These are phyloP conservation scores for Gossypium ekmanianum DNA, from an alignment of 345 rosid genomes.

Conservation along the genomic window DNA sequence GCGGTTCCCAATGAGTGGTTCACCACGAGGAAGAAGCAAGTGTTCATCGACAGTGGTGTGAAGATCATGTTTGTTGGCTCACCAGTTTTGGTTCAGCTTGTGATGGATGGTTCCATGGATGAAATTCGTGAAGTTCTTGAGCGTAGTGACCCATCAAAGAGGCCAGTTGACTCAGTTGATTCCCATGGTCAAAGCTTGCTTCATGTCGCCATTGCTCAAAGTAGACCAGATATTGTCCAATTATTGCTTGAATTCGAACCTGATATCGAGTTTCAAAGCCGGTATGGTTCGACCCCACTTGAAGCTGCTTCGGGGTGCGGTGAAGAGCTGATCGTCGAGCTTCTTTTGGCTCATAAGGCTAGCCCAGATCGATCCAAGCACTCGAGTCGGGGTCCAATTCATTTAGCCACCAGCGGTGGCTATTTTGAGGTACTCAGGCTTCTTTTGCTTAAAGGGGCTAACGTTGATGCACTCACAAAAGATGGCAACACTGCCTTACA, in stretches of 20 bases:
- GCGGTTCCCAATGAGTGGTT: slow-evolving; percentile 60
- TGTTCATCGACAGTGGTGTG: slow-evolving; percentile 53
- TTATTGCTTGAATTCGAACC: slow-evolving; percentile 54
- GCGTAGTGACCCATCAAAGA: slow-evolving; percentile 44
- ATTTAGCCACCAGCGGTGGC: slow-evolving; percentile 40
- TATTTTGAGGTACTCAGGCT: slow-evolving; percentile 50
- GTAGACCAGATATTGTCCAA: slow-evolving; percentile 50
- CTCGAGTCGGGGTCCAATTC: slow-evolving; percentile 49
- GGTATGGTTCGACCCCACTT: slow-evolving; percentile 39
- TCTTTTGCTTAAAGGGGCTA: slow-evolving; percentile 47
- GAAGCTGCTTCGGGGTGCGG: slow-evolving; percentile 53
- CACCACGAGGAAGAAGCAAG: slow-evolving; percentile 57
- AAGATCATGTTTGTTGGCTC: slow-evolving; percentile 60
- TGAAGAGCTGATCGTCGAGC: slow-evolving; percentile 52
- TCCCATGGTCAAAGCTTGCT: slow-evolving; percentile 44
- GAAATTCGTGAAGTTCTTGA: slow-evolving; percentile 57
- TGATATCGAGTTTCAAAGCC: slow-evolving; percentile 35
- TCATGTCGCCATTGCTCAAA: slow-evolving; percentile 46
- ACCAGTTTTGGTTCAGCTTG: slow-evolving; percentile 41
- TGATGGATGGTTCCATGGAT: slow-evolving; percentile 27
- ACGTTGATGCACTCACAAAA: slow-evolving; percentile 35
- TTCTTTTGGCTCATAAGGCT: slow-evolving; percentile 48
- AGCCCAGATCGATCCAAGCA: slow-evolving; percentile 35
- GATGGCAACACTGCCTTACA: slow-evolving; percentile 55
- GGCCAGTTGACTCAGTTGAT: slow-evolving; percentile 41